Base-by-base conservation (phyloP, 768 basidiomycete genomes). In the Mycena indigotica region DNA sequence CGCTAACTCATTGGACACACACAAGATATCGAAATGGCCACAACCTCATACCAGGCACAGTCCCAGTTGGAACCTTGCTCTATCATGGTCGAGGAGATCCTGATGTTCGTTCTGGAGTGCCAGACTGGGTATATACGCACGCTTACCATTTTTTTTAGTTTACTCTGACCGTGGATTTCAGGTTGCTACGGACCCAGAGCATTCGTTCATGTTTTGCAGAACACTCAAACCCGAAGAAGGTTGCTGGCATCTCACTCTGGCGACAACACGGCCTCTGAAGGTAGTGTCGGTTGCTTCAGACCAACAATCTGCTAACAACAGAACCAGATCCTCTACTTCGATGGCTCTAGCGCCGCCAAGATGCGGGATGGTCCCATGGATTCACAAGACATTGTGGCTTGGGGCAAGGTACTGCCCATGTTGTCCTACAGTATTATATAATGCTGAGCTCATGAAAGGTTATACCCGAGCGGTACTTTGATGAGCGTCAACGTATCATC, bases 1-100 rank as follows among this genome's bases (percentile, higher is more conserved):
- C 74, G 12, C 62, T 76, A 21, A 72, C 75, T 45, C 65, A 67
- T 16, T 75, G 73, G 74, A 66, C 75, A 3, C 71, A 73, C 53
- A 70, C 70, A 2, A 65, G 70, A 8, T 70, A 67, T 54, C 66
- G 71, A 17, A 69, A 72, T 50, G 73, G 72, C 1, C 72, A 73
- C 28, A 69, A 35, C 41, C 58, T 75, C 8, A 67, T 76, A 10
- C 72, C 72, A 2, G 76, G 69, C 28, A 65, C 51, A 10, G 66
- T 77, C 28, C 69, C 75, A 1, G 59, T 53, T 6, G 76, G 74
- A 23, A 77, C 76, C 3, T 57, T 73, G 12, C 65, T 77, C 3
- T 77, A 77, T 29, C 75, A 75, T 40, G 70, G 66, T 28, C 57
- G 64, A 2, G 5, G 1, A 15, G 45, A 40, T n/a, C 29, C 62